Base-by-base conservation (phyloP, 2,329 filamentous ascomycete species). In the Cladosporium sp. region DNA sequence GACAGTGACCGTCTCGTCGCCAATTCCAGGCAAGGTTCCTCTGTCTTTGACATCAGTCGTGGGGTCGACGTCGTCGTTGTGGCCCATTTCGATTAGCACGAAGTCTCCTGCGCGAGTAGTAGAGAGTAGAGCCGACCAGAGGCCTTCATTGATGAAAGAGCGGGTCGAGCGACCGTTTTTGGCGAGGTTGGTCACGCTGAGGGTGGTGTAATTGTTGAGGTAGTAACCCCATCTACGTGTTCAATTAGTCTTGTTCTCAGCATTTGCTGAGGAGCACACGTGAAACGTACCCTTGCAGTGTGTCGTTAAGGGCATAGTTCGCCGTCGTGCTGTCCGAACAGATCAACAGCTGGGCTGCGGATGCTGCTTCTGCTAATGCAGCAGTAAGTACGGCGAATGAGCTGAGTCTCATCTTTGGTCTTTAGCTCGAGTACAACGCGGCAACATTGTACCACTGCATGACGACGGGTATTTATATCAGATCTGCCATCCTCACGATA, bases 61-160 rank as follows among this genome's bases (percentile, higher is more conserved):
- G 0, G 70, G 70, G 26, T 72, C 72, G 3, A 66, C 72, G 29
- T 71, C 69, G 62, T 73, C 72, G 59, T 73, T 72, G 62, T 72
- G 72, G 57, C 72, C 71, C 69, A 72, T 72, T 61, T 73, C 72
- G 33, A 72, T 71, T 12, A 73, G 23, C 2, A 73, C 70, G 44
- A 67, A 70, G 66, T 72, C 69, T 3, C 70, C 69, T 23, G 62
- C 26, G 7, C 28, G n/a, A 5, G 67, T 70, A 2, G 57, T 37
- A 5, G 62, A 50, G 16, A 73, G 61, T 3, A 73, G 60, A 3
- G 52, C 31, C 5, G 50, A 35, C 70, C 70, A 71, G n/a, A 64
- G 64, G 14, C 70, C 70, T 55, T 71, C 66, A 53, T 66, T 69
- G 33, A 72, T 72, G 65, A 71, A 71, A 21, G 68, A 69, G 1